phyloP scores from a whole-genome alignment of 805 yeast genomes.

The Kregervanrija fluxuum region DNA sequence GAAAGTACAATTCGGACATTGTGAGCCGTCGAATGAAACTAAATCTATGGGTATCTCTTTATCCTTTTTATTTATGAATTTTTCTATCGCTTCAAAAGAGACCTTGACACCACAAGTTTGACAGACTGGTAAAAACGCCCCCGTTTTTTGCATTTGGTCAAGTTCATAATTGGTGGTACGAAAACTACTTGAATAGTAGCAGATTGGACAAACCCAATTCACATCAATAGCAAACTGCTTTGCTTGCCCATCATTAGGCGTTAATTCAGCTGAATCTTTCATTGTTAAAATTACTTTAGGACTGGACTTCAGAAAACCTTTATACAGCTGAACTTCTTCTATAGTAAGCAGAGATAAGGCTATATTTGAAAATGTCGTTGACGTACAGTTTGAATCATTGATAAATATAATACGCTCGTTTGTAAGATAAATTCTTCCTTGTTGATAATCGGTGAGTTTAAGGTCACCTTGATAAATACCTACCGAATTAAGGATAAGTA shows the following conservation, averaged over 20 bases:
- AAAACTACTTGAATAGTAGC: constrained; percentile 58
- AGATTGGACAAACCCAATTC: constrained; percentile 85
- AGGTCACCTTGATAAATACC: constrained; percentile 76
- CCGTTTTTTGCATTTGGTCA: constrained; percentile 5
- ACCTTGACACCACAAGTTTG: constrained; percentile 56
- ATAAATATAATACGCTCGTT: constrained; percentile 66
- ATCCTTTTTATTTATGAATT: constrained; percentile 4
- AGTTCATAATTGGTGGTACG: constrained; percentile 15
- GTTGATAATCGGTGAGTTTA: constrained; percentile 56
- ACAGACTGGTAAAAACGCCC: constrained; percentile 37
- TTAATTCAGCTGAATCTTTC: neutral
- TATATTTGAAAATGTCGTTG: constrained; percentile 1
- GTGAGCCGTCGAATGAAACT: constrained; percentile 27
- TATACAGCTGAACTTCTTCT: constrained; percentile 21
- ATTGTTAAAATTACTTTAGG: constrained; percentile 53
- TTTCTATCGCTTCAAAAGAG: constrained; percentile 28
- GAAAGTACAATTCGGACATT: constrained; percentile 52
- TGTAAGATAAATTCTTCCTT: constrained; percentile 76
- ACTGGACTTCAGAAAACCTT: constrained; percentile 66
- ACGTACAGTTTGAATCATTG: constrained; percentile 19
- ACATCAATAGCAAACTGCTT: constrained; percentile 6
- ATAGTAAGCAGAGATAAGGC: constrained; percentile 16
- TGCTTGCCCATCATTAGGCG: neutral
- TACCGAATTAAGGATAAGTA: constrained; percentile 45
- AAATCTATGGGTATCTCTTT: constrained; percentile 9